These are phyloP conservation scores for Colletotrichum coccodes DNA, from an alignment of 2,329 filamentous ascomycete species.

Conservation along the genomic window DNA sequence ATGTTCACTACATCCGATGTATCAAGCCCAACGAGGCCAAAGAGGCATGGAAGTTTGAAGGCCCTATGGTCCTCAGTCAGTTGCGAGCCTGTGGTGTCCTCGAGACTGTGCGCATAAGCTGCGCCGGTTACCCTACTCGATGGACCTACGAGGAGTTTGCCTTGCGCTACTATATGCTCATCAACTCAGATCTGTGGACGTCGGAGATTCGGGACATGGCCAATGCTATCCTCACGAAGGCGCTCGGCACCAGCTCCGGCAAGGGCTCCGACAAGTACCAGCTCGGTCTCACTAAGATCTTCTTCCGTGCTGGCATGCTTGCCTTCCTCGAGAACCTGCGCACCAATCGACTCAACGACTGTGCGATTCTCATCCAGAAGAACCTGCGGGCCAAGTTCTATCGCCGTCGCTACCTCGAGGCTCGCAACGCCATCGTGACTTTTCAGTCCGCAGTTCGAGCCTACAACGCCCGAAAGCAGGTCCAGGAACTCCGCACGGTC, in stretches of 20 bases:
- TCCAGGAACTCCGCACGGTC: conserved; percentile 82
- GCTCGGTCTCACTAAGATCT: conserved; percentile 97
- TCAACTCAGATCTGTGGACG: conserved; percentile 90
- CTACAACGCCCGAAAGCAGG: conserved; percentile 79
- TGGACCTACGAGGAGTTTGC: conserved; percentile 99
- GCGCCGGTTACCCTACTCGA: conserved; percentile 94
- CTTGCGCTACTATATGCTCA: conserved; percentile 96
- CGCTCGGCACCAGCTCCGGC: conserved; percentile 80
- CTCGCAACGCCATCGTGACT: conserved; percentile 80
- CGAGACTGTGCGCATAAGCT: conserved; percentile 97
- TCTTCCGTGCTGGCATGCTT: conserved; percentile 99
- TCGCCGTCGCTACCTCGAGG: conserved; percentile 88
- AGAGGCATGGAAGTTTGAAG: conserved; percentile 97
- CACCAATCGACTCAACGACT: conserved; percentile 89
- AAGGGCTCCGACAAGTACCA: conserved; percentile 93
- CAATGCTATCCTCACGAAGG: conserved; percentile 89
- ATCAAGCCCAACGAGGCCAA: conserved; percentile 99
- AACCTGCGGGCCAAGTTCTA: conserved; percentile 97
- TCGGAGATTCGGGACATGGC: conserved; percentile 95
- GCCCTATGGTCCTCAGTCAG: conserved; percentile 98
- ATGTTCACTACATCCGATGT: conserved; percentile 98
- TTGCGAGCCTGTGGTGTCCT: conserved; percentile 98
- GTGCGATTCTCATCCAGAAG: conserved; percentile 98
- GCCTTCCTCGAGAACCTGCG: conserved; percentile 96
- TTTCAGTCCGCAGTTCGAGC: conserved; percentile 85